Evolutionary conservation across 2,329 filamentous ascomycete genomes (phyloP).

Genomic region (Aulographum hederae): DNA sequence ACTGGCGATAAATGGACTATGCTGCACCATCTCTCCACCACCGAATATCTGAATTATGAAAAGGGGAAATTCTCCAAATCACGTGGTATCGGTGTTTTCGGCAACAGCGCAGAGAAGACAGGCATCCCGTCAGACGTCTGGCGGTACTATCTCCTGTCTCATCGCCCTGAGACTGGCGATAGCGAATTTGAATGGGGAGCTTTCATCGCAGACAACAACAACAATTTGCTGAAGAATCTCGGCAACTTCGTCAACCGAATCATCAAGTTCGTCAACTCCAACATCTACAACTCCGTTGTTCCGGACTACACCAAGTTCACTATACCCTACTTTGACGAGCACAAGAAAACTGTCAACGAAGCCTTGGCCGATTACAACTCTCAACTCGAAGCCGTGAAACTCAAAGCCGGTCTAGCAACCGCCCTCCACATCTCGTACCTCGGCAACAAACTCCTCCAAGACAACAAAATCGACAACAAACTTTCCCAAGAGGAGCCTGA

Average conservation of each 20-base stretch:
- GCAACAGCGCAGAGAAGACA: slow-evolving; percentile 73
- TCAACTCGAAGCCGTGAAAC: slow-evolving; percentile 52
- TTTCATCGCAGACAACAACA: slow-evolving; percentile 76
- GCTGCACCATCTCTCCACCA: slow-evolving; percentile 74
- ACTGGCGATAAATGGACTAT: slow-evolving; percentile 76
- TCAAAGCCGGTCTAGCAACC: slow-evolving; percentile 46
- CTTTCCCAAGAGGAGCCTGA: slow-evolving; percentile 40
- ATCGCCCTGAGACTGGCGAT: slow-evolving; percentile 70
- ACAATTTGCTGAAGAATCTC: slow-evolving; percentile 61
- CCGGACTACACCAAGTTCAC: slow-evolving; percentile 48
- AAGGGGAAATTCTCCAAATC: slow-evolving; percentile 82
- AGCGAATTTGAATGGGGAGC: slow-evolving; percentile 79
- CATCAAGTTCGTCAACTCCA: slow-evolving; percentile 53
- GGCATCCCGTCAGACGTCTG: slow-evolving; percentile 77
- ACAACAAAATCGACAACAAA: slow-evolving; percentile 41
- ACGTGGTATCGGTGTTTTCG: slow-evolving; percentile 76
- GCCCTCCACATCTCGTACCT: slow-evolving; percentile 48
- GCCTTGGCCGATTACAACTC: slow-evolving; percentile 48
- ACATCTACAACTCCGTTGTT: slow-evolving; percentile 48
- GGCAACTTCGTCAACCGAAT: slow-evolving; percentile 40
- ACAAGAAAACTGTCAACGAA: slow-evolving; percentile 44
- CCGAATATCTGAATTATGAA: slow-evolving; percentile 41
- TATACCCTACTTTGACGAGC: slow-evolving; percentile 26
- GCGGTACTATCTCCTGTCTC: slow-evolving; percentile 77
- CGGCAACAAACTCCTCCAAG: slow-evolving; percentile 41